Evolutionary conservation across 306 rosid species (phyloP).

Genomic region (Biancaea sappan): DNA sequence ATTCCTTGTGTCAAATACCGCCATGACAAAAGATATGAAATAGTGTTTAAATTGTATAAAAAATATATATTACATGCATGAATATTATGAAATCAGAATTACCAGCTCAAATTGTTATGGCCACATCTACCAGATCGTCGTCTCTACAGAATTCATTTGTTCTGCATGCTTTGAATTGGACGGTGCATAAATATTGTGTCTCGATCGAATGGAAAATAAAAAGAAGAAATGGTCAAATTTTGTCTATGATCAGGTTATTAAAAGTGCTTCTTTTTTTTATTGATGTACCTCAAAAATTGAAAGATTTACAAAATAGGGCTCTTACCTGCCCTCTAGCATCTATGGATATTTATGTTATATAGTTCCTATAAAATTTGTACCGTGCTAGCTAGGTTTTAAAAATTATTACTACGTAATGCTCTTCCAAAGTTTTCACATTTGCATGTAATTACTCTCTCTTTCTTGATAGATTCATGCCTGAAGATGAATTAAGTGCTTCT

Average conservation of each 20-base stretch:
- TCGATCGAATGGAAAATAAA: neutral
- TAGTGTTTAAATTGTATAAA: too few species aligned
- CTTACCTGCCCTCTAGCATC: neutral
- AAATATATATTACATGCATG: too few species aligned
- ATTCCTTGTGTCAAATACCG: neutral
- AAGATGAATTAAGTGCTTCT: neutral
- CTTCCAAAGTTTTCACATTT: neutral
- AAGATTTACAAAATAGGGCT: neutral
- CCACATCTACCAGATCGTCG: neutral
- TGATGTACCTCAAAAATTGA: neutral
- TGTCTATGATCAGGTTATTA: neutral
- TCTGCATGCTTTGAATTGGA: neutral
- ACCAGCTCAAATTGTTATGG: neutral
- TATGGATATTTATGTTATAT: neutral
- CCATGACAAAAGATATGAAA: too few species aligned
- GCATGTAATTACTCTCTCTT: neutral
- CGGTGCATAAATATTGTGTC: neutral
- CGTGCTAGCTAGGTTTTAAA: neutral
- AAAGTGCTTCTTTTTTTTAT: neutral
- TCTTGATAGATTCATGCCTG: too few species aligned
- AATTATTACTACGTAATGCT: neutral
- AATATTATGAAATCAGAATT: too few species aligned
- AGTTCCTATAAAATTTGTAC: neutral
- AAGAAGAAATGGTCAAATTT: neutral
- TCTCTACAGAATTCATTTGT: neutral